Evolutionary conservation across 2,329 filamentous ascomycete species (phyloP), one percentile per base, ranked within the genome.

Genomic region (Claviceps digitariae): DNA sequence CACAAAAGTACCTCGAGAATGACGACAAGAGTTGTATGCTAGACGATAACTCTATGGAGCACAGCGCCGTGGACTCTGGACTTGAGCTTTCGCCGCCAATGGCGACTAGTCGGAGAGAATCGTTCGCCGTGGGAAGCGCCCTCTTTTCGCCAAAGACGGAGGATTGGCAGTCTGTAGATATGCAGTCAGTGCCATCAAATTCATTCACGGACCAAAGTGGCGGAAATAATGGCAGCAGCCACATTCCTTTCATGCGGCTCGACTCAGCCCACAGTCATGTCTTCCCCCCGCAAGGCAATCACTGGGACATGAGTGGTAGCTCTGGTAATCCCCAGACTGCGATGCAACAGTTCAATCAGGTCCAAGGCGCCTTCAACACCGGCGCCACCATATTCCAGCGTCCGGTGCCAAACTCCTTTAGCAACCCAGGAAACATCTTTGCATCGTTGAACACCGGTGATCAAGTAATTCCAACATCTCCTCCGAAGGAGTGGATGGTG

Each of bases 191-290:
- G 53, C 75, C 77, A 15, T 82, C 81, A 54, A 82, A 79, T 68
- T 77, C 80, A 40, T 83, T 82, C 69, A 66, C 79, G 62, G 77
- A 78, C 58, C 71, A 72, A 45, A 72, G 72, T 62, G 75, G 70
- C 21, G 50, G 29, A 13, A 50, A 25, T 70, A 80, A 74, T 70
- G 81, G 81, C 69, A 76, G 68, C 70, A 81, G 45, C 27, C 52
- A 75, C 70, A 82, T 82, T 70, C 81, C 81, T 50, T 90, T 86
- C 72, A 77, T 83, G 71, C 80, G 81, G 55, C 73, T 84, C 57
- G 76, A 80, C 54, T 73, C 76, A 57, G 66, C 66, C 53, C 76
- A 79, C 57, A 64, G 66, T 48, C 66, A 67, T 43, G 61, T 64
- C 48, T 74, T 73, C 52, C 66, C 61, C 50, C 64, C 68, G 52